Conservation (phyloP, 495 filamentous ascomycete species). For the Penicillium nucicola region DNA sequence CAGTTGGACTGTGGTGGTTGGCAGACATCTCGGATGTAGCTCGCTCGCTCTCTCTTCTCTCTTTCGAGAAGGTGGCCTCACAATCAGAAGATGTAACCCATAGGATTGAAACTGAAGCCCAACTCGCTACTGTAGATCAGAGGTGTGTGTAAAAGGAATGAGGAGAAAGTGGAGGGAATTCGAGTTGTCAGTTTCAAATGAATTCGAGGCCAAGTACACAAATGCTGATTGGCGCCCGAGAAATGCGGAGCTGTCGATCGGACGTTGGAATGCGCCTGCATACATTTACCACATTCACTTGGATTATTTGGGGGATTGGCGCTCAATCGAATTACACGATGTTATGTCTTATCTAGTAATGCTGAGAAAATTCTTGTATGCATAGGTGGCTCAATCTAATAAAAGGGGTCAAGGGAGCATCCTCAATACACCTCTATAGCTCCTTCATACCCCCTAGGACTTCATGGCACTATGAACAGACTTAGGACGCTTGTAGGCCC, state of each 20-base stretch:
- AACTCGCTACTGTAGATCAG: conserved; percentile 8
- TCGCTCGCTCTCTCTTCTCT: no score
- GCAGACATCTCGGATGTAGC: conserved; percentile 29
- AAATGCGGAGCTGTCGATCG: conserved; percentile 20
- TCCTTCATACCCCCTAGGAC: conserved; percentile 5
- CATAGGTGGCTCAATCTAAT: neutral
- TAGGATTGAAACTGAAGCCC: conserved; percentile 14
- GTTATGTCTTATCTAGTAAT: neutral
- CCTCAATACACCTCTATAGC: neutral
- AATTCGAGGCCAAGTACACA: conserved; percentile 21
- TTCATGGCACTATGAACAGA: neutral
- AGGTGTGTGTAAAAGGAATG: conserved; percentile 11
- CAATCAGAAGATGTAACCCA: conserved; percentile 21
- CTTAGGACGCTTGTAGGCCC: conserved; percentile 9
- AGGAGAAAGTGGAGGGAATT: conserved; percentile 22
- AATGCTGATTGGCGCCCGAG: conserved; percentile 18
- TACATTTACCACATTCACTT: neutral
- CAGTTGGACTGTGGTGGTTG: conserved; percentile 39
- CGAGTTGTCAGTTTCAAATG: conserved; percentile 18
- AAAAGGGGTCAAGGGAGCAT: neutral
- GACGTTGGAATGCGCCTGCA: conserved; percentile 13
- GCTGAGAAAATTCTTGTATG: no score
- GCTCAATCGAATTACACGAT: neutral
- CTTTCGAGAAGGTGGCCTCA: conserved; percentile 11
- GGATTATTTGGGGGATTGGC: no score